These are phyloP conservation scores for Trichosporon sp. DNA, from an alignment of 1,284 basidiomycete species.

Conservation along the genomic window DNA sequence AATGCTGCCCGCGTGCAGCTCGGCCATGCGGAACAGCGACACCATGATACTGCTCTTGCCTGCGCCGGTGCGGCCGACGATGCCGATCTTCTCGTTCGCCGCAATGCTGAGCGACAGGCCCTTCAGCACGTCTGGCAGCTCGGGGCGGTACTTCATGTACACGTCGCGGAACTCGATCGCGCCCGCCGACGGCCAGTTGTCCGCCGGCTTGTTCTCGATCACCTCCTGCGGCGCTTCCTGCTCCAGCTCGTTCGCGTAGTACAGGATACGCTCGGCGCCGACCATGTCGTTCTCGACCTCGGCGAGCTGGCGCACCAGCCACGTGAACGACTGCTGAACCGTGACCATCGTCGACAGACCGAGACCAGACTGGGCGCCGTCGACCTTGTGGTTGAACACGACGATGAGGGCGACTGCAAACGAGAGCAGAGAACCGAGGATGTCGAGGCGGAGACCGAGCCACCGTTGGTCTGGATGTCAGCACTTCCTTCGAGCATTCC, in stretches of 20 bases:
- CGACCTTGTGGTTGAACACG: constrained; percentile 66
- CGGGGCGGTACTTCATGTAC: constrained; percentile 53
- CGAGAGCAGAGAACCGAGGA: constrained; percentile 70
- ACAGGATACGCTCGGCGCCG: constrained; percentile 69
- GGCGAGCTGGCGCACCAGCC: constrained; percentile 75
- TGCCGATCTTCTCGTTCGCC: constrained; percentile 55
- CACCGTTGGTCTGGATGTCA: constrained; percentile 59
- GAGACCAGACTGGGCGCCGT: constrained; percentile 66
- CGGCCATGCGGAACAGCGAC: constrained; percentile 52
- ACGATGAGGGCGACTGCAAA: constrained; percentile 75
- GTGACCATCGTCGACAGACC: constrained; percentile 54
- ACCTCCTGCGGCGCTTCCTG: constrained; percentile 73
- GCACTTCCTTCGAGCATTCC: not conserved
- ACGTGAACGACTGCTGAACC: constrained; percentile 59
- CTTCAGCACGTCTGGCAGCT: constrained; percentile 54
- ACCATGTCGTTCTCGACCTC: constrained; percentile 92
- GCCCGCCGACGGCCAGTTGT: constrained; percentile 62
- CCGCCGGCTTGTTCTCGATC: constrained; percentile 56
- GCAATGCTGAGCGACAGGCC: constrained; percentile 57
- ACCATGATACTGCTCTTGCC: constrained; percentile 62
- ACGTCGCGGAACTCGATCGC: constrained; percentile 49
- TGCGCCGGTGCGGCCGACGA: constrained; percentile 53
- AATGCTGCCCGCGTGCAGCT: constrained; percentile 50
- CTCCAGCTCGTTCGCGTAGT: constrained; percentile 67
- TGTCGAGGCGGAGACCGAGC: constrained; percentile 83